Base-by-base conservation (phyloP, 495 filamentous ascomycete species). In the Penicillium roqueforti region DNA sequence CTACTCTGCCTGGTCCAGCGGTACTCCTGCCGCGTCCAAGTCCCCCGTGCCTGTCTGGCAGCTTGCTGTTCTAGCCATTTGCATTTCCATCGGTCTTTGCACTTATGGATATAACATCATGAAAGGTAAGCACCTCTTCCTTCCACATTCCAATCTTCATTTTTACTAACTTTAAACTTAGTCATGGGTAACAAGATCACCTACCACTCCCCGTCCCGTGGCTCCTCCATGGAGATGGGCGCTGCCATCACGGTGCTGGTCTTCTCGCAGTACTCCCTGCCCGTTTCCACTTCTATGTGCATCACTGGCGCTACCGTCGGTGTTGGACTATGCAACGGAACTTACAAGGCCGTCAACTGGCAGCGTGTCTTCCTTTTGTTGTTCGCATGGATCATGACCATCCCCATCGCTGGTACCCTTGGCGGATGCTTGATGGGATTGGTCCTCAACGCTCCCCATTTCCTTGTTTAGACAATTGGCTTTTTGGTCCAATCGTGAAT, bases 61-160 rank as follows among this genome's bases (percentile, higher is more conserved):
- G 57, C 71, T 83, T 25, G 80, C 77, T 16, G 78, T 83, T 8
- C 60, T 81, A 10, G 70, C 77, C 38, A 53, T 70, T 14, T 76
- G 68, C 53, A 81, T 84, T 58, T 82, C 76, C 5, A 53, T 80
- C 44, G 84, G 84, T 47, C 69, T 87, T 7, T 68, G 74, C 57
- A 84, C 80, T 26, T 87, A 84, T 57, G 83, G 84, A 13, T 87
- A 86, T 69, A 83, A 86, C 69, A 87, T 87, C 67, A 85, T 87
- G 81, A 81, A 81, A 67, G 75, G 75, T 76, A 62, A 58, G 67
- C 45, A 13, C 0, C 3, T 19, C 14, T 5, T 31, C 22, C 3
- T 31, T 43, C 6, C n/a, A n/a, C n/a, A n/a, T 13, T 10, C 4
- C n/a, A 16, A 8, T 32, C 10, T 19, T 45, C 26, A 4, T 34